phyloP scores from a whole-genome alignment of 1,284 basidiomycete genomes.

The Coniferiporia sulphurascens region DNA sequence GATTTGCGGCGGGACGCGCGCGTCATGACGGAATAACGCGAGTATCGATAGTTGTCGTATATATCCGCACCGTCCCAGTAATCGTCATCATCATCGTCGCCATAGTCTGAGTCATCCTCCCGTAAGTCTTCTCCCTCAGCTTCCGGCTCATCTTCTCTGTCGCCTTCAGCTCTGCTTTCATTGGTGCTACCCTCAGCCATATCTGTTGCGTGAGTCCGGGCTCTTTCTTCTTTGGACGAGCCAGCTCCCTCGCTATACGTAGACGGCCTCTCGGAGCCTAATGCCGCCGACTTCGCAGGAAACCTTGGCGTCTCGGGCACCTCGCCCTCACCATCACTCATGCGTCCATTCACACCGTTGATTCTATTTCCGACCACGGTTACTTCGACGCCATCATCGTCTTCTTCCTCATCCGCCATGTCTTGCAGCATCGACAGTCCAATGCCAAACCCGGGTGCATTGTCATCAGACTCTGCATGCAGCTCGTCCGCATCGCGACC shows the following conservation, averaged over 20 bases:
- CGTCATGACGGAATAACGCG: constrained; percentile 42
- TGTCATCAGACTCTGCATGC: constrained; percentile 40
- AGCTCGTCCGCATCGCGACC: background rate
- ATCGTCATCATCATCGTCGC: constrained; percentile 38
- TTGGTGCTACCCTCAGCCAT: background rate
- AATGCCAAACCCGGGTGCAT: constrained; percentile 58
- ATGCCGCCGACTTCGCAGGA: too few species aligned
- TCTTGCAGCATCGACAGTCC: constrained; percentile 61
- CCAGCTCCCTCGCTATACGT: too few species aligned
- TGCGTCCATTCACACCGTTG: background rate
- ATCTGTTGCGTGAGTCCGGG: background rate
- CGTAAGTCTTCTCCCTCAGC: background rate
- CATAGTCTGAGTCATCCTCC: background rate
- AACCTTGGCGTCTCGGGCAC: constrained; percentile 10
- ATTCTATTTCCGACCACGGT: background rate
- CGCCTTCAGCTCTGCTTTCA: background rate
- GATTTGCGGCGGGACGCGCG: constrained; percentile 19
- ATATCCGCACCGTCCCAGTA: constrained; percentile 65
- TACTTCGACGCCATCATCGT: constrained; percentile 23
- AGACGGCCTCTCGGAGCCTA: too few species aligned
- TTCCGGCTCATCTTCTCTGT: background rate
- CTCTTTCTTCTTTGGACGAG: too few species aligned
- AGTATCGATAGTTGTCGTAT: constrained; percentile 73
- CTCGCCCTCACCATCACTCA: background rate
- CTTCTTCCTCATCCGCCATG: constrained; percentile 37